These are phyloP conservation scores for Planoprotostelium fungivorum DNA, from an alignment of 78 protist genomes.

Conservation along the genomic window DNA sequence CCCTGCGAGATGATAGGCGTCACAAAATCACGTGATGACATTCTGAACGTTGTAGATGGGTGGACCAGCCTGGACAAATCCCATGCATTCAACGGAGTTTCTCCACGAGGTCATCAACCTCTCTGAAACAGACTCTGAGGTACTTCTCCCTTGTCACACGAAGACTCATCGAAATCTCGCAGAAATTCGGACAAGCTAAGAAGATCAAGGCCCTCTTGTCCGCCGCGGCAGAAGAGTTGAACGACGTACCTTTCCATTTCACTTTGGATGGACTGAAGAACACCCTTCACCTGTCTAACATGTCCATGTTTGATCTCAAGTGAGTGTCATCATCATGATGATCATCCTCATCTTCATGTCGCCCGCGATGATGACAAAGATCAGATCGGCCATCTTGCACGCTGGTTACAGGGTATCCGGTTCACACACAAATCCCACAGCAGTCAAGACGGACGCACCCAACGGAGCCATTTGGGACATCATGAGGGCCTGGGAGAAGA, in stretches of 20 bases:
- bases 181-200: neutral
- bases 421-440: conserved; percentile 59
- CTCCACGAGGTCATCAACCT: conserved; percentile 7
- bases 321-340: neutral
- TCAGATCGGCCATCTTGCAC: conserved; percentile 61
- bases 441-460: conserved; percentile 88
- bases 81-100: conserved; percentile 65
- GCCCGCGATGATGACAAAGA: neutral
- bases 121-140: conserved; percentile 22
- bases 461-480: conserved; percentile 62
- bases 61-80: conserved; percentile 90
- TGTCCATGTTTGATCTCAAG: neutral
- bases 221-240: conserved; percentile 65
- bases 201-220: conserved; percentile 70
- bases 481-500: conserved; percentile 32
- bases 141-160: conserved; percentile 5
- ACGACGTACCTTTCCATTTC: conserved; percentile 70
- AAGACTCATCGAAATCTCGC: neutral
- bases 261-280: conserved; percentile 18
- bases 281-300: conserved; percentile 13
- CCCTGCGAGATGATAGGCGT: neutral
- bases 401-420: conserved; percentile 74
- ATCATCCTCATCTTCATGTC: too few species aligned
- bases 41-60: conserved; percentile 24
- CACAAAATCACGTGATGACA: neutral